A percentile compares a stretch with the other conserved stretches of the same genome.
These are phyloP conservation scores for Solanum neorickii DNA, from an alignment of 257 asterid genomes.

Conservation along the genomic window DNA sequence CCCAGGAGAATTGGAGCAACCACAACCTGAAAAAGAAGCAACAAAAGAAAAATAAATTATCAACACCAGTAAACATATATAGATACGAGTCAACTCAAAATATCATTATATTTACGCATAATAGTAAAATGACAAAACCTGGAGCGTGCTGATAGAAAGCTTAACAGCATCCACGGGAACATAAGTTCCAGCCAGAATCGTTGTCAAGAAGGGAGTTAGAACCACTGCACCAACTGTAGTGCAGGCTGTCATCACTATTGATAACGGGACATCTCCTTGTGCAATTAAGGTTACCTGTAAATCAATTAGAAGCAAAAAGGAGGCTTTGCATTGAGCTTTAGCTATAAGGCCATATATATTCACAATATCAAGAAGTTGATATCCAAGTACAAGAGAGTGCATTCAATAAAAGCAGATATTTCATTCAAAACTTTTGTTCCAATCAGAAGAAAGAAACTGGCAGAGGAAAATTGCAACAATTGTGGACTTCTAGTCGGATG, in stretches of 20 bases:
- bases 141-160: conserved; percentile 87
- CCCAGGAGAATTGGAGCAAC: conserved; percentile 87
- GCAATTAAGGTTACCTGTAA: conserved; percentile 93
- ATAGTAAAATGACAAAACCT: conserved; percentile 28
- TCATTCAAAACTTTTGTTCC: not conserved
- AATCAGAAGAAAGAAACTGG: not conserved
- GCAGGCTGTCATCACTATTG: conserved; percentile 82
- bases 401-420: not conserved
- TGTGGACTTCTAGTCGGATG: not conserved
- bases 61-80: not conserved
- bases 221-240: conserved; percentile 79
- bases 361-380: not conserved
- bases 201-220: conserved; percentile 72
- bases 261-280: conserved; percentile 80
- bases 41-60: not conserved
- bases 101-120: not conserved
- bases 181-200: conserved; percentile 75
- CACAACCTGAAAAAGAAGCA: conserved; percentile 47
- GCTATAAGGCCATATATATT: not conserved
- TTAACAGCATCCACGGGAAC: conserved; percentile 65
- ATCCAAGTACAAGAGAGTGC: not conserved
- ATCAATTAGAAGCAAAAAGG: conserved; percentile 27
- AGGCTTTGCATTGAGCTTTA: not conserved
- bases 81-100: not conserved
- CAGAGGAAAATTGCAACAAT: not conserved